Conservation (phyloP, 2,329 filamentous ascomycete genomes). For the Stachybotrys elegans region DNA sequence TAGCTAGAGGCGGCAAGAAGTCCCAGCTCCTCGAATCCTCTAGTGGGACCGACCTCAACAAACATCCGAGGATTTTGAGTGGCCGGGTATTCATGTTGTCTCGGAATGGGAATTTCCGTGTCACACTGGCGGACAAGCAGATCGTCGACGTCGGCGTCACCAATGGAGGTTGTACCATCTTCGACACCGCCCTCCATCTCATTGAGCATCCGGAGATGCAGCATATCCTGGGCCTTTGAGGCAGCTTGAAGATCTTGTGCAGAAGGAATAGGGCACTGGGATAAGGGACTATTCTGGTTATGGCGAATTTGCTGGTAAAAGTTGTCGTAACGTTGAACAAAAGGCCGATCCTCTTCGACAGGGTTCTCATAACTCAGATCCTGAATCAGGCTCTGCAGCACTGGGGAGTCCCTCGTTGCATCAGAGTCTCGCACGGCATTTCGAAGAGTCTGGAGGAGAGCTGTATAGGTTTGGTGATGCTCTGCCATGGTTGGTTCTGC, state of each 20-base stretch:
- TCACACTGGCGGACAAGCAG: constrained; percentile 5
- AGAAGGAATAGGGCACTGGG: background rate
- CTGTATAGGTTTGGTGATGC: constrained; percentile 5
- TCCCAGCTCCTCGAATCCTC: constrained; percentile 3
- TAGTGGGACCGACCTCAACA: constrained; percentile 1
- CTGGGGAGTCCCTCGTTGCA: constrained; percentile 6
- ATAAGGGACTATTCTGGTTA: constrained; percentile 1
- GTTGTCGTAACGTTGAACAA: constrained; percentile 2
- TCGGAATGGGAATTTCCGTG: constrained; percentile 5
- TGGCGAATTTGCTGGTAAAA: constrained; percentile 9
- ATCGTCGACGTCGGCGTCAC: constrained; percentile 6
- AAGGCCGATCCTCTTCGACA: constrained; percentile 2
- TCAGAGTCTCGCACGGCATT: constrained; percentile 7
- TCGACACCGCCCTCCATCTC: constrained; percentile 1
- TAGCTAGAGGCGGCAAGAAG: constrained; percentile 3
- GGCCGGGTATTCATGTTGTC: background rate
- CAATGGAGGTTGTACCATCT: background rate
- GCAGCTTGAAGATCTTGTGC: constrained; percentile 4
- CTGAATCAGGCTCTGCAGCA: constrained; percentile 4
- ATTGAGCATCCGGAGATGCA: constrained; percentile 7
- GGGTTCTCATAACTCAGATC: constrained; percentile 5
- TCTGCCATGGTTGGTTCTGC: constrained; percentile 2
- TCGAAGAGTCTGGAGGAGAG: constrained; percentile 7
- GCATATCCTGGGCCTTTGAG: constrained; percentile 6
- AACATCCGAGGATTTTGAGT: constrained; percentile 5